Evolutionary conservation across 768 basidiomycete species (phyloP), one percentile per base, ranked within the genome.

Genomic region (Suillus alpinus): DNA sequence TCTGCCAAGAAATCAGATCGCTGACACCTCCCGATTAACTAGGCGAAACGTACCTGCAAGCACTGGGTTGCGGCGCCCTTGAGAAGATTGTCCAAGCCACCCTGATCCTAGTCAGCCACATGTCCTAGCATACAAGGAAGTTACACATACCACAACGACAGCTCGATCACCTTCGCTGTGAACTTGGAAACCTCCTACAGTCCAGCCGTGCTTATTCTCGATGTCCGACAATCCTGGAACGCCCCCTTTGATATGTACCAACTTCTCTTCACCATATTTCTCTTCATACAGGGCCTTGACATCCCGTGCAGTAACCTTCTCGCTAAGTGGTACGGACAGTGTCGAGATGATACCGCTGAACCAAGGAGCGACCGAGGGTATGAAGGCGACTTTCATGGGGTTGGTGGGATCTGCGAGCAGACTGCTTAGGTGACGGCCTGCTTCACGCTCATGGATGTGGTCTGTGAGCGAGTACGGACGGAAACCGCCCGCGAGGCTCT

Each of bases 21-120:
- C 37, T 37, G 18, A 6, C 4, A 41, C 9, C 2, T 31, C 31
- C 32, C 43, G 32, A 36, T 18, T 29, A n/a, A 16, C n/a, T 8
- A n/a, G 0, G n/a, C 34, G 13, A 41, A 9, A 76, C 87, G 20
- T 56, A 94, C 92, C 83, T 96, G 95, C 63, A 99, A 71, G 73
- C 96, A 98, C 74, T 99, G 97, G n/a, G 96, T 98, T 18, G 97
- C 97, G 55, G 97, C 97, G 7, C 97, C 97, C 75, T 99, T 99
- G 63, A 99, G 80, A 59, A 99, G 77, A 77, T 99, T 99, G 71
- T 99, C 97, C 68, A 99, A 76, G 0, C 95, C 95, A 53, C 94
- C 96, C 92, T 94, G 51, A 23, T 14, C 7, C 34, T 2, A n/a
- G 41, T 52, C 26, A 55, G 44, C 43, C 16, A 40, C 57, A 36